Base-by-base conservation (phyloP, 768 basidiomycete species). In the Chalciporus piperatus region DNA sequence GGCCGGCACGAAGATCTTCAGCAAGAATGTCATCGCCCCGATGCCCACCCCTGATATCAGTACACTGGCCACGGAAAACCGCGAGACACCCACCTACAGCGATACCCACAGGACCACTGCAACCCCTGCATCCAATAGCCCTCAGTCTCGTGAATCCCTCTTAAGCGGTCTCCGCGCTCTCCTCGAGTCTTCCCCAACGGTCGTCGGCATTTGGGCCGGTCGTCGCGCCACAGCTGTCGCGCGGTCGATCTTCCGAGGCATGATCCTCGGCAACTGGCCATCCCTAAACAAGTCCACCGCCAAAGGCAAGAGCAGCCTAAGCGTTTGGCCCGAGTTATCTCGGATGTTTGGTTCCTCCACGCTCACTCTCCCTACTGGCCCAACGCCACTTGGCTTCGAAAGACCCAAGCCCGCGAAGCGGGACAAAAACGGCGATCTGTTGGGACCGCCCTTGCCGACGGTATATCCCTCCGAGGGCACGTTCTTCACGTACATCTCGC, bases 221-320 rank as follows among this genome's bases (percentile, higher is more conserved):
- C 66, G 66, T 11, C 65, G 67, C 42, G 77, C 84, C 4, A 73
- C 78, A 48, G 72, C 77, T n/a, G 70, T 71, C 6, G 81, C 77
- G 0, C 63, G 79, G 17, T 65, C 71, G 37, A 67, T 85, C 4
- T 89, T 89, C 61, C 70, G 76, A 8, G 71, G 77, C 22, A 76
- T 79, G 47, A 63, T 87, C 13, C 72, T 87, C 32, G 79, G 82
- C 2, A 80, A 83, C 52, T 84, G 76, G 74, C 79, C 81, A 0
- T 51, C 58, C 10, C 65, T 82, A 37, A 46, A 62, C 40, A 19
- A 51, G 7, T 59, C 75, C 37, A 6, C 1, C 73, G 78, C 8
- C 59, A 56, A 11, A 59, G 72, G 22, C 22, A 55, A 41, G 17
- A 57, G 54, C n/a, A 17, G 47, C 8, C 56, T 61, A 0, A 56